Evolutionary conservation across 192 early-diverging fungal species (phyloP).

Genomic region (Coemansia sp.): DNA sequence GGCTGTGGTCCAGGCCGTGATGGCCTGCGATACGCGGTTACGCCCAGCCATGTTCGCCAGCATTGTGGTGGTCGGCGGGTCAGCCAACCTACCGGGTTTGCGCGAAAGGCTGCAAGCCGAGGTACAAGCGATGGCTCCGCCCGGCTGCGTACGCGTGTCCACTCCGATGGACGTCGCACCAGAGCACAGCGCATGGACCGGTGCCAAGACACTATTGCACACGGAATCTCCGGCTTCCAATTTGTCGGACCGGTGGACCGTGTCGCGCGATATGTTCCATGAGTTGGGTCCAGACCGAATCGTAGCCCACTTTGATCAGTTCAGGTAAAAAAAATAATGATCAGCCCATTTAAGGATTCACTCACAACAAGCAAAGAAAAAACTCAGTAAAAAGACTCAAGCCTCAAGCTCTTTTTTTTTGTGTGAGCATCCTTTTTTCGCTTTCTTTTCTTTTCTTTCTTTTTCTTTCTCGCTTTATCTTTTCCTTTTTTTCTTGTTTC

Average conservation of each 20-base stretch:
- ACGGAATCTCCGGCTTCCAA: neutral
- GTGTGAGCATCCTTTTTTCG: conserved; percentile 4
- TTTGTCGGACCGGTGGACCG: conserved; percentile 10
- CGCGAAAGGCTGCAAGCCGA: conserved; percentile 92
- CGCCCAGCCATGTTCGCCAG: conserved; percentile 88
- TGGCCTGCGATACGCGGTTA: conserved; percentile 88
- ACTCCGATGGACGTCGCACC: conserved; percentile 12
- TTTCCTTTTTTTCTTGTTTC: neutral
- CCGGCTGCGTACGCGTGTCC: conserved; percentile 20
- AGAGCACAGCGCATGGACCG: conserved; percentile 25
- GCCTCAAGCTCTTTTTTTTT: conserved; percentile 5
- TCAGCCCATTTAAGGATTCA: neutral
- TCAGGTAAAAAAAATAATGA: conserved; percentile 6
- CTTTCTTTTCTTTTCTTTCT: conserved; percentile 13
- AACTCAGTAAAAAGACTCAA: neutral
- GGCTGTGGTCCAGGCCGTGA: conserved; percentile 89
- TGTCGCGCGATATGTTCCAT: conserved; percentile 30
- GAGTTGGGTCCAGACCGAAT: conserved; percentile 36
- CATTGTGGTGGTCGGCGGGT: conserved; percentile 90
- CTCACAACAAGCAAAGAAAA: neutral
- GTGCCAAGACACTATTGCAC: conserved; percentile 10
- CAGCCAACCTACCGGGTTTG: conserved; percentile 91
- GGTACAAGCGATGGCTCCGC: conserved; percentile 84
- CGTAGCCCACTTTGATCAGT: conserved; percentile 22
- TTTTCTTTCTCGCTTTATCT: neutral